These are phyloP conservation scores for Linaria vulgaris DNA, from an alignment of 257 asterid genomes.

Conservation along the genomic window DNA sequence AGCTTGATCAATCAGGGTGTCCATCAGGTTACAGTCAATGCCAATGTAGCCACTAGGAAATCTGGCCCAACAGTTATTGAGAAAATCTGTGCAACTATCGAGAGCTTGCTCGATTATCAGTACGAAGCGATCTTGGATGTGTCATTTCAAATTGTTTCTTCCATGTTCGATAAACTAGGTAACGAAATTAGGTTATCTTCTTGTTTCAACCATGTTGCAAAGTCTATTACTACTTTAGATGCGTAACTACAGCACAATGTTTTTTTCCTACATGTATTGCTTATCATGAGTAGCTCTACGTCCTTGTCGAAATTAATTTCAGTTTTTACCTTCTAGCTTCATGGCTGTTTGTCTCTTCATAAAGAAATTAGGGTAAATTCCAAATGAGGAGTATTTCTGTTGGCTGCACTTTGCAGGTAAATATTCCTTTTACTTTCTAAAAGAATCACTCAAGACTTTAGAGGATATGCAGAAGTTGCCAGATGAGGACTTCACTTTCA, in stretches of 20 bases:
- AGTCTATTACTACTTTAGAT: not conserved
- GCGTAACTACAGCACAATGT: not conserved
- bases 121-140: constrained; percentile 76
- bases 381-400: constrained; percentile 5
- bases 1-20: constrained; percentile 71
- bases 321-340: not conserved
- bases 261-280: not conserved
- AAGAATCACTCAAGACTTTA: constrained; percentile 61
- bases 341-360: constrained; percentile 4
- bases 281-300: constrained; percentile 1
- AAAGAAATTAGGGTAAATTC: constrained; percentile 16
- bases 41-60: constrained; percentile 45
- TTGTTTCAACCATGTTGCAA: constrained; percentile 11
- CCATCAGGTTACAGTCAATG: constrained; percentile 43
- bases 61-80: constrained; percentile 75
- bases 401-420: constrained; percentile 59
- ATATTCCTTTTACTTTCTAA: constrained; percentile 54
- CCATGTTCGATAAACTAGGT: constrained; percentile 90
- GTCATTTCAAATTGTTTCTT: constrained; percentile 78
- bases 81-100: constrained; percentile 75
- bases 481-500: constrained; percentile 72
- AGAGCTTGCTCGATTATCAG: constrained; percentile 76
- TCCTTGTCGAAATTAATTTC: not conserved
- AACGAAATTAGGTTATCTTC: constrained; percentile 24
- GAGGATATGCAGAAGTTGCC: constrained; percentile 79